Conservation (phyloP, 1,139 yeast genomes). For the Yamadazyma blattariae region DNA sequence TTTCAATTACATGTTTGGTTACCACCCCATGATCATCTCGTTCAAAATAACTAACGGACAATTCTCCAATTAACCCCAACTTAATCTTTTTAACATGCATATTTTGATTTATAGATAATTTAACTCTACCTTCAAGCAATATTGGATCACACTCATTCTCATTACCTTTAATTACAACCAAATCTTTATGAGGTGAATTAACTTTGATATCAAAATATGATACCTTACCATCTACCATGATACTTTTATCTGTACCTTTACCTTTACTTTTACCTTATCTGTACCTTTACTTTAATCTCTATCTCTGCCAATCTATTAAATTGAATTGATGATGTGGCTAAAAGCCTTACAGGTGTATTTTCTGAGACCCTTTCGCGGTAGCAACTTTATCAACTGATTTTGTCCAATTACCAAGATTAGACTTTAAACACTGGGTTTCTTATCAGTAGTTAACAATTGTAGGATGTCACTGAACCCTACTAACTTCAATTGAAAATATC, state of each 20-base stretch:
- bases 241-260: neutral
- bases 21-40: conserved; percentile 31
- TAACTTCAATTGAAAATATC: too few species aligned
- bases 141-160: conserved; percentile 56
- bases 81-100: conserved; percentile 46
- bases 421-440: too few species aligned
- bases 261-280: neutral
- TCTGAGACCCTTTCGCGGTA: too few species aligned
- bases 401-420: too few species aligned
- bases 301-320: too few species aligned
- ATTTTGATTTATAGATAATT: conserved; percentile 52
- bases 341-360: too few species aligned
- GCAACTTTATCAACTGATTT: too few species aligned
- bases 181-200: conserved; percentile 52
- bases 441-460: too few species aligned
- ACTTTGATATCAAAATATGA: conserved; percentile 37
- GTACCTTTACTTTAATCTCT: too few species aligned
- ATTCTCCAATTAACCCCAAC: conserved; percentile 51
- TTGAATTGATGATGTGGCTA: too few species aligned
- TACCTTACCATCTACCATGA: conserved; percentile 52
- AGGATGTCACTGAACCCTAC: too few species aligned
- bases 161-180: conserved; percentile 53
- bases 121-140: conserved; percentile 54
- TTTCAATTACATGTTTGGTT: conserved; percentile 47
- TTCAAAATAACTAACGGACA: conserved; percentile 52